These are phyloP conservation scores for Colletotrichum tropicale DNA, from an alignment of 2,329 filamentous ascomycete genomes.

Conservation along the genomic window DNA sequence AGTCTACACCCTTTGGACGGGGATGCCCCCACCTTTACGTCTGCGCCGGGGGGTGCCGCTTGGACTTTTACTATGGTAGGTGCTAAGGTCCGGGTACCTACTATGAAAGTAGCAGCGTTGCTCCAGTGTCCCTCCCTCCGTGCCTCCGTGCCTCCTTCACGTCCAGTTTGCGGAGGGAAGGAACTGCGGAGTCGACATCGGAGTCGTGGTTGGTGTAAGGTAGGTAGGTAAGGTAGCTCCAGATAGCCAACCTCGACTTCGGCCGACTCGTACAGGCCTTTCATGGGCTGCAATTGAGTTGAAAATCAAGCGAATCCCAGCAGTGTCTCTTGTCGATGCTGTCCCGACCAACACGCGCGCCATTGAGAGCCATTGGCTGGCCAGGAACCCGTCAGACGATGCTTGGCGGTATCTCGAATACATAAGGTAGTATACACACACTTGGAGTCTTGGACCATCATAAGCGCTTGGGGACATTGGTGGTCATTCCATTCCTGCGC, in stretches of 20 bases:
- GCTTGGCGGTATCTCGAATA: no score
- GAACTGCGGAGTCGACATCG: background rate
- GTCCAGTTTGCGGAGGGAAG: background rate
- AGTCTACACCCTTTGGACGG: conserved; percentile 16
- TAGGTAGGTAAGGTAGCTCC: background rate
- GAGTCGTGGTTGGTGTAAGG: background rate
- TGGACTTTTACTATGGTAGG: background rate
- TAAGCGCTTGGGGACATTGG: background rate
- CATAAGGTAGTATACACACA: background rate
- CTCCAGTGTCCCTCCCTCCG: background rate
- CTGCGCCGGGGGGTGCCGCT: background rate
- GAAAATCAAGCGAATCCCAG: background rate
- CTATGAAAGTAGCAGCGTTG: no score
- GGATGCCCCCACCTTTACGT: conserved; percentile 5
- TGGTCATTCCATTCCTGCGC: background rate
- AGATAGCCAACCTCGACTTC: background rate
- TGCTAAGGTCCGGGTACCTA: no score
- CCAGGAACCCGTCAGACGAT: no score
- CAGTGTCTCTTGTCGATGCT: background rate
- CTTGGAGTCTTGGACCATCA: background rate
- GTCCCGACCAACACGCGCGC: no score
- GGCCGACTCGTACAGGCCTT: background rate
- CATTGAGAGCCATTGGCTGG: no score
- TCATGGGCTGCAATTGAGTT: background rate
- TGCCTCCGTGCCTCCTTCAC: background rate